Base-by-base conservation (phyloP, 1,139 yeast species). In the Magnusiomyces paraingens region DNA sequence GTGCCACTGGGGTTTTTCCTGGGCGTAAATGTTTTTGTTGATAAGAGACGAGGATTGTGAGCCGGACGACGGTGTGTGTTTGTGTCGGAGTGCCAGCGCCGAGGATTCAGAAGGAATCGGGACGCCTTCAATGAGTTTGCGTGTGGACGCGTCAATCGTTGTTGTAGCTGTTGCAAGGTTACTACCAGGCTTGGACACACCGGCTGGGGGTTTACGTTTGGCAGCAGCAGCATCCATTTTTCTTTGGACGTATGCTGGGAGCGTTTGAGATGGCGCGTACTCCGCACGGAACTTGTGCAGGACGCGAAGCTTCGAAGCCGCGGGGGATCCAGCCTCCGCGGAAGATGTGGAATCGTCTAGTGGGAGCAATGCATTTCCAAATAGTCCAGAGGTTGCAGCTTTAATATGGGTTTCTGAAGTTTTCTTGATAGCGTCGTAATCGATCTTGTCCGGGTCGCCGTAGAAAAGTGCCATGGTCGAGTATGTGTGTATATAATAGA, bases 1-100 rank as follows among this genome's bases (percentile, higher is more conserved):
- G 64, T 80, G 80, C 78, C 81, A 77, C 51, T 69, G 70, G 0
- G 82, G 81, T 55, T 60, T 57, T 36, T 57, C 59, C 18, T 57
- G 62, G 15, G 55, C 54, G 51, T 55, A 54, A 20, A 58, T 46
- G 29, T 52, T 53, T 40, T 57, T 47, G 46, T 55, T 50, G 26
- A 52, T 51, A 32, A 53, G 40, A 26, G 47, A 46, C 1, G 45
- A 29, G 42, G 44, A 18, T 14, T 12, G 8, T 12, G 8, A 12
- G 8, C 12, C 11, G 12, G 36, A 32, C 44, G 50, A 29, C 20
- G 35, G 20, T 32, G 47, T 32, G 29, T 39, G 41, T 5, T 47
- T 51, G 14, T 42, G 39, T n/a, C 59, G 52, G 18, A 54, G 38
- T 11, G 56, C 52, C 1, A 55, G 52, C 1, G 57, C 55, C 57